Evolutionary conservation across 2,329 filamentous ascomycete species (phyloP), one percentile per base, ranked within the genome.

Genomic region (Grosmannia huntii): DNA sequence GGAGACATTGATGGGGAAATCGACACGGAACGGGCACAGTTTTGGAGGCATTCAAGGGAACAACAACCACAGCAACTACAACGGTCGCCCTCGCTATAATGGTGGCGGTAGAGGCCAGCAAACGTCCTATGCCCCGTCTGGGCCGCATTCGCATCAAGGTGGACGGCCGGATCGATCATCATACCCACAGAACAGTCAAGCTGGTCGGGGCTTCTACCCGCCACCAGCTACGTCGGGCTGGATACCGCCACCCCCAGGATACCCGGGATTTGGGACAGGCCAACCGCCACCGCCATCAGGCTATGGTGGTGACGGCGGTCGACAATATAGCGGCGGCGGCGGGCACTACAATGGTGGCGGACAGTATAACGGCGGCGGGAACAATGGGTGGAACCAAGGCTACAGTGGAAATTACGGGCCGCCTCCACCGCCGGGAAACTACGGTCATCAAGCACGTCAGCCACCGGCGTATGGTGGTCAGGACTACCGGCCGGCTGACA

Each of bases 1-100:
- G 57, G 86, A 91, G 62, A 78, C 81, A 9, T 80, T 91, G 50
- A 83, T 84, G 67, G 78, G 80, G 57, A 85, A 86, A 68, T 76
- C 85, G 38, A 75, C 80, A 57, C 79, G 81, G 60, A 77, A 79
- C 25, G 85, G 89, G n/a, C 81, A 89, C 57, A 81, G 79, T 53
- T 83, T 83, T 65, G 86, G 87, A 14, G 87, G 87, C 9, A 33
- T 33, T 33, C 31, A 33, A 33, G 31, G 31, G 31, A 38, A 38
- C 36, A 38, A 38, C 36, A 38, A 38, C 36, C 12, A 36, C 23
- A 33, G 5, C 28, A n/a, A 28, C 38, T 52, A 57, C 16, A 21
- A 51, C 12, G 57, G 50, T 19, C 50, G 50, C 14, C 25, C 50
- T n/a, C 54, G 57, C 1, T 57, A 52, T 16, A 44, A 57, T 33